Base-by-base conservation (phyloP, 371 early-diverging fungal genomes). In the Funneliformis caledonium region DNA sequence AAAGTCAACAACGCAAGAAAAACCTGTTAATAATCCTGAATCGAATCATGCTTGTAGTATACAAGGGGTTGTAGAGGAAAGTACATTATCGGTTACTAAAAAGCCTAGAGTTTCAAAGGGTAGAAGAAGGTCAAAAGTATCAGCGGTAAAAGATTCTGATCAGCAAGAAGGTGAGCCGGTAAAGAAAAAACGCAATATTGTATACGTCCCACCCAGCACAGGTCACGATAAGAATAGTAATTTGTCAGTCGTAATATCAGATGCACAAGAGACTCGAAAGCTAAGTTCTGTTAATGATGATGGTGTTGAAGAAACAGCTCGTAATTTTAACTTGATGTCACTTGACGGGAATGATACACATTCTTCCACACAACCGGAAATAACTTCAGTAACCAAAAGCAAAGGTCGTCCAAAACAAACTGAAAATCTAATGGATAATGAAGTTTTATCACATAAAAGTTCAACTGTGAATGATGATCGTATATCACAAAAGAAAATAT, bases 401-500 rank as follows among this genome's bases (percentile, higher is more conserved):
- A 4, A 78, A 45, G 60, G 76, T 16, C 33, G 52, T 8, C 26
- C 47, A 22, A 72, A 7, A 48, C 48, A 43, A 48, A 4, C 31
- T 4, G 22, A 43, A 70, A 47, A 12, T 26, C 43, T 42, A 10
- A 11, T n/a, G 16, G 11, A 42, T 16, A 19, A 70, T 42, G 72
- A 70, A 11, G n/a, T 42, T 42, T 9, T 19, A 4, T 10, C 45
- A 33, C 12, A 16, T 65, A 65, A 42, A 42, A 65, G 12, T 11
- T 67, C 67, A 33, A 19, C 14, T 31, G 4, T 12, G 16, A 42
- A 19, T 16, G 67, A 67, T 31, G 67, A 67, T 33, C 31, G 42
- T 31, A 31, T 65, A 33, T 48, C 72, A 43, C 33, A 72, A 42
- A 72, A 72, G 48, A 43, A 72, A 72, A 43, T 45, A n/a, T 72